phyloP scores from a whole-genome alignment of 306 rosid species.

The Trifolium dubium region DNA sequence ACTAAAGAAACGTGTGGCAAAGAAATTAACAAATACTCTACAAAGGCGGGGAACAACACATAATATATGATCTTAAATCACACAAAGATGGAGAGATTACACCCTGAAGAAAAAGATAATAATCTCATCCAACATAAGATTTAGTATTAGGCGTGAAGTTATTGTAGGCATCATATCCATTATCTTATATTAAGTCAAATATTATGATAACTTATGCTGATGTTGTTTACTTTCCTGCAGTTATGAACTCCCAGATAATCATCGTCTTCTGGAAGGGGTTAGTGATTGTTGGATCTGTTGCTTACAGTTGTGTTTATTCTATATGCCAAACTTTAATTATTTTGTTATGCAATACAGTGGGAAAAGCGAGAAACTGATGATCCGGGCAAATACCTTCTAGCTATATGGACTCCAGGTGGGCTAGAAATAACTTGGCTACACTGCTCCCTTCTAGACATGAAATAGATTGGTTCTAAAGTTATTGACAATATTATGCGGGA shows the following conservation, averaged over 20 bases:
- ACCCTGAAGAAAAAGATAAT: not conserved
- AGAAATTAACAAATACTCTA: slow-evolving; percentile 4
- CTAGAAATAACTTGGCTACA: slow-evolving; percentile 12
- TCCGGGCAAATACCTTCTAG: slow-evolving; percentile 89
- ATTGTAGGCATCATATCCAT: slow-evolving; percentile 15
- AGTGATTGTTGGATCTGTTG: slow-evolving; percentile 43
- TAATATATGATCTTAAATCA: not conserved
- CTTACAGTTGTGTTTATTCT: slow-evolving; percentile 13
- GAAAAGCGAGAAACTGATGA: slow-evolving; percentile 90
- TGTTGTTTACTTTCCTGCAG: slow-evolving; percentile 63
- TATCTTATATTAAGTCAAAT: slow-evolving; percentile 20
- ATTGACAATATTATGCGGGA: slow-evolving; percentile 25
- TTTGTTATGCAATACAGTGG: slow-evolving; percentile 60
- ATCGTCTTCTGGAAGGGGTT: slow-evolving; percentile 91
- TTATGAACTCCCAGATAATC: slow-evolving; percentile 93
- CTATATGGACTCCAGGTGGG: slow-evolving; percentile 99
- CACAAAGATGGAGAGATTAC: not conserved
- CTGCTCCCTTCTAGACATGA: slow-evolving; percentile 27
- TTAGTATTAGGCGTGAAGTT: not conserved
- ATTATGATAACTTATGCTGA: slow-evolving; percentile 33
- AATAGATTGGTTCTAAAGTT: slow-evolving; percentile 26
- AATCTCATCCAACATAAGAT: slow-evolving; percentile 9
- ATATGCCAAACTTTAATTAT: slow-evolving; percentile 22
- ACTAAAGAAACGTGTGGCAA: not conserved
- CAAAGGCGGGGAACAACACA: not conserved